A percentile compares a stretch with the other conserved stretches of the same genome.
Evolutionary conservation across 2,329 filamentous ascomycete genomes (phyloP).

Genomic region (Aurifilum marmelostoma): DNA sequence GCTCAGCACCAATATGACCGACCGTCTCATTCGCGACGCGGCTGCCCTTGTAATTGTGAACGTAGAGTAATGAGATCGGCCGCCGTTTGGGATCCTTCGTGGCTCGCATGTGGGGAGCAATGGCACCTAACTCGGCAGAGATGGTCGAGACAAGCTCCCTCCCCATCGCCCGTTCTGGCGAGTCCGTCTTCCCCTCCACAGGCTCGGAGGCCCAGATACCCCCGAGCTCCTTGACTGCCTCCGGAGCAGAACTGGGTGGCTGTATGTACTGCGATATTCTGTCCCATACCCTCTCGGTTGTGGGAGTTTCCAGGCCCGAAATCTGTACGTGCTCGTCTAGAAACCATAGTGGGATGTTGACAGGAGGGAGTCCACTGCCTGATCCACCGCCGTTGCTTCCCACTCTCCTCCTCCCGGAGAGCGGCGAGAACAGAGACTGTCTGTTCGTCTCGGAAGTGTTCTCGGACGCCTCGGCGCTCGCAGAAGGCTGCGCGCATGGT

Average conservation of each 20-base stretch:
- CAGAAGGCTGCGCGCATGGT: constrained; percentile 20
- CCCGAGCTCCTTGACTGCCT: constrained; percentile 19
- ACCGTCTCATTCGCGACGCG: constrained; percentile 36
- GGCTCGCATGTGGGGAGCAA: constrained; percentile 30
- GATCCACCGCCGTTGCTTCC: constrained; percentile 8
- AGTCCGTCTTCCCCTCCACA: constrained; percentile 31
- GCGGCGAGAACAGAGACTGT: constrained; percentile 23
- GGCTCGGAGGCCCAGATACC: constrained; percentile 25
- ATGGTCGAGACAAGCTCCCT: constrained; percentile 40
- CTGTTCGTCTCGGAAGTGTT: constrained; percentile 18
- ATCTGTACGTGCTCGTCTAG: constrained; percentile 52
- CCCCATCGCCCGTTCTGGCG: constrained; percentile 31
- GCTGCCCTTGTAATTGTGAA: constrained; percentile 41
- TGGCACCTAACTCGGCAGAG: constrained; percentile 37
- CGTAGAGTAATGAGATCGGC: constrained; percentile 41
- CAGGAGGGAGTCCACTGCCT: constrained; percentile 45
- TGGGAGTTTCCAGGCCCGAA: constrained; percentile 38
- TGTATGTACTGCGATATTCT: constrained; percentile 18
- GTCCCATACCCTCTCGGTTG: constrained; percentile 31
- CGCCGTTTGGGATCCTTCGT: constrained; percentile 35
- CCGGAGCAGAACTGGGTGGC: neutral
- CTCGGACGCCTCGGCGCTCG: constrained; percentile 22
- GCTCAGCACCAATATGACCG: constrained; percentile 38
- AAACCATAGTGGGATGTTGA: constrained; percentile 62
- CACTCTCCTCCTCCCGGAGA: constrained; percentile 14